Evolutionary conservation across 2,329 filamentous ascomycete species (phyloP), one percentile per base, ranked within the genome.

Genomic region (Apiospora pterosperma): DNA sequence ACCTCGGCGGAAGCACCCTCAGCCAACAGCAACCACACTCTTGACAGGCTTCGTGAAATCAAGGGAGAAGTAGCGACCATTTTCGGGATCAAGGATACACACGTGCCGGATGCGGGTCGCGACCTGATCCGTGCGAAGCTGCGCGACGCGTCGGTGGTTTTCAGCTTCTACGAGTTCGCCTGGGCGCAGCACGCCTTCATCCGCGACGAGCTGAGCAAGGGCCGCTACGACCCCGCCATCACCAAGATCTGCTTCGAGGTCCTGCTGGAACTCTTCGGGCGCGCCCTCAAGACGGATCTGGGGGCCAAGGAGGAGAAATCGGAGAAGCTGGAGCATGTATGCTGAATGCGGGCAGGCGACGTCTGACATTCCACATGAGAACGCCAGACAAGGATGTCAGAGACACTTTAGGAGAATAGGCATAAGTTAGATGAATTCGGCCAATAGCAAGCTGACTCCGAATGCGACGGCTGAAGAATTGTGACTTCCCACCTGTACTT

Each of bases 181-280:
- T 95, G 92, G 88, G 93, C 94, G 4, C 94, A 97, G 78, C 94
- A 97, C 80, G 94, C 94, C 5, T 97, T 97, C 75, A 96, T 97
- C 76, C 85, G 94, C 21, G 94, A 97, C 73, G 94, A 97, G 81
- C 82, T 96, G 65, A 93, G 91, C 77, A 97, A 97, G 80, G 94
- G 93, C n/a, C 85, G 94, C 31, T 97, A 97, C 74, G 94, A 97
- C 75, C 92, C 94, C 0, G 92, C 92, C 23, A 84, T 97, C 64
- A 88, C 89, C 4, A 95, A 93, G 74, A 86, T 95, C 39, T 97
- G 94, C 80, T 97, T 97, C 75, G 92, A 97, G 82, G 90, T 97
- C 77, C 79, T 97, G 71, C 82, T 96, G 19, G 94, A 97, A 80
- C 74, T 97, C 66, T 97, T 97, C 78, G 89, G 87, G 0, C 83